Conservation (phyloP, 345 rosid genomes). For the Brassica rapa region DNA sequence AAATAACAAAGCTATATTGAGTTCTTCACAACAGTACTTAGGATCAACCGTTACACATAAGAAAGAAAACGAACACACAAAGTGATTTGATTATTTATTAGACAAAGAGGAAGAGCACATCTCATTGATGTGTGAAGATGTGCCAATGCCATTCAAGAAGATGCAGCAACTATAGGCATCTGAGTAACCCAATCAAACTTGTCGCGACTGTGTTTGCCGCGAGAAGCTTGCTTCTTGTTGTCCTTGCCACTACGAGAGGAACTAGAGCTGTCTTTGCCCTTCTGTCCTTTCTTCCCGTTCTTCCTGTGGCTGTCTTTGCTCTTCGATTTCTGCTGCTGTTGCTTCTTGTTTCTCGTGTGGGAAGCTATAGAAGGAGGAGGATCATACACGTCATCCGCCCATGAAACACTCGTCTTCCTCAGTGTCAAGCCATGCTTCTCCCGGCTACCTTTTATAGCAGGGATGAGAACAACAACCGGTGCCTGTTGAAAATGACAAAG, state of each 20-base stretch:
- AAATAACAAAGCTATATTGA: slow-evolving; percentile 15
- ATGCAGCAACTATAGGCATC: slow-evolving; percentile 64
- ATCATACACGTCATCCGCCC: slow-evolving; percentile 93
- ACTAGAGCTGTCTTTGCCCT: slow-evolving; percentile 52
- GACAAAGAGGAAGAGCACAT: slow-evolving; percentile 11
- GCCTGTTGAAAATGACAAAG: slow-evolving; percentile 24
- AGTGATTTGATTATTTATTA: slow-evolving; percentile 2
- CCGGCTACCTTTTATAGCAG: slow-evolving; percentile 89
- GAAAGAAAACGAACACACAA: slow-evolving; percentile 2
- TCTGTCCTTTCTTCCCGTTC: slow-evolving; percentile 73
- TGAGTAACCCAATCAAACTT: slow-evolving; percentile 40
- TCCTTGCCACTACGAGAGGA: slow-evolving; percentile 54
- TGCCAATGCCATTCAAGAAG: slow-evolving; percentile 43
- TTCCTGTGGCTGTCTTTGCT: slow-evolving; percentile 59
- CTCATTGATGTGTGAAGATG: not conserved
- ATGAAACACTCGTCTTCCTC: slow-evolving; percentile 54
- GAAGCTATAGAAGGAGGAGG: slow-evolving; percentile 73
- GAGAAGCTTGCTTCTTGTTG: slow-evolving; percentile 66
- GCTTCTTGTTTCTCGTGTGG: slow-evolving; percentile 60
- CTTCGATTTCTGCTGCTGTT: slow-evolving; percentile 55
- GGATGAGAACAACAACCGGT: slow-evolving; percentile 55
- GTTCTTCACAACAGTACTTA: not conserved
- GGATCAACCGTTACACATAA: slow-evolving; percentile 8
- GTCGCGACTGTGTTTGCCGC: slow-evolving; percentile 41
- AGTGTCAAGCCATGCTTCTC: slow-evolving; percentile 58